phyloP scores from a whole-genome alignment of 345 rosid genomes.

The Acer yangbiense region DNA sequence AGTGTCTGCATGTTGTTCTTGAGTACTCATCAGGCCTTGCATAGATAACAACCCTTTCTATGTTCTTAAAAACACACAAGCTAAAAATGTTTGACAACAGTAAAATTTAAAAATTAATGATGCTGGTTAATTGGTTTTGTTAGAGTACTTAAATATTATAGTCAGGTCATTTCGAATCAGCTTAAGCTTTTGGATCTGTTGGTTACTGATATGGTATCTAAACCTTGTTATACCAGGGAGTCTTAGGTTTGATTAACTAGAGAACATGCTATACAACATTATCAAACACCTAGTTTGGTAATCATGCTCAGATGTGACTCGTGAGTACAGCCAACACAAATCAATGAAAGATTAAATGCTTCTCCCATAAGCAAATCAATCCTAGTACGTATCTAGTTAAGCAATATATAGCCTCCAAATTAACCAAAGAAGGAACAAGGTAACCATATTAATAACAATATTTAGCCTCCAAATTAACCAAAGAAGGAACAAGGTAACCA shows the following conservation, averaged over 20 bases:
- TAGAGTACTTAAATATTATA: too few species aligned
- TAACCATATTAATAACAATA: neutral
- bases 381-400: neutral
- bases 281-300: neutral
- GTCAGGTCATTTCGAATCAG: too few species aligned
- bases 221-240: too few species aligned
- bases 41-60: neutral
- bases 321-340: neutral
- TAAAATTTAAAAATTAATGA: neutral
- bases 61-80: neutral
- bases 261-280: neutral
- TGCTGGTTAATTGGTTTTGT: neutral
- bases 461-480: neutral
- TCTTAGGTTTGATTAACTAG: neutral
- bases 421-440: neutral
- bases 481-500: neutral
- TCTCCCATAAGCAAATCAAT: neutral
- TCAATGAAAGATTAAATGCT: neutral
- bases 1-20: neutral
- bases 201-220: too few species aligned
- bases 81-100: neutral
- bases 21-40: neutral
- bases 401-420: constrained; percentile 4
- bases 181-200: too few species aligned
- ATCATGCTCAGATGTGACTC: neutral